Evolutionary conservation across 768 basidiomycete species (phyloP), one percentile per base, ranked within the genome.

Genomic region (Auriscalpium microsporum): DNA sequence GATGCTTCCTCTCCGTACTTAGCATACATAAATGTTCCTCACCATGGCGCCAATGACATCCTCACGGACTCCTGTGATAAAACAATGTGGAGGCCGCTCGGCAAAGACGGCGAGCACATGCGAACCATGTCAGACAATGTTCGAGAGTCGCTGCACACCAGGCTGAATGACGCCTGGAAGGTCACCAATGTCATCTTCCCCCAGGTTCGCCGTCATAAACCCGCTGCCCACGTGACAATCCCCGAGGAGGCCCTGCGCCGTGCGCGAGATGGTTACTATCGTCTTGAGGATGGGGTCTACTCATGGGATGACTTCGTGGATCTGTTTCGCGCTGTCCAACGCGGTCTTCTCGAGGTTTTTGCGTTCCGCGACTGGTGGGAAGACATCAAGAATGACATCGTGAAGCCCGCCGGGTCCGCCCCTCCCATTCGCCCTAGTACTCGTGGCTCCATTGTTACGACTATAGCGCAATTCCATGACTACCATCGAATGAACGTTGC

Each of bases 51-150:
- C 46, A 33, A 45, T 3, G 63, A 68, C 52, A 71, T 69, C 40
- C 71, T 68, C 45, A 69, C 65, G 4, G 57, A 71, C 48, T 70
- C 71, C 54, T 61, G 1, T 4, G n/a, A n/a, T n/a, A 42, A 42
- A n/a, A n/a, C 10, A n/a, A 42, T 42, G 40, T 42, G 40, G 40
- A 42, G 1, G 11, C 10, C 40, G 2, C 40, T 42, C 58, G 51
- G 17, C 35, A 44, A 53, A 8, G 57, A 55, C 45, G 47, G 58
- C 52, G 13, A 53, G 5, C 53, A 48, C 1, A 49, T 63, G 13
- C 21, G 21, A 1, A 21, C 21, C 1, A 21, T 21, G 21, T 1
- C 62, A 62, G 53, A 63, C 61, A 23, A 48, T 52, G 21, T 63
- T 64, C 40, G n/a, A 47, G 10, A 21, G 34, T 16, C 34, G 54